These are phyloP conservation scores for Poronia punctata DNA, from an alignment of 495 filamentous ascomycete genomes.

Conservation along the genomic window DNA sequence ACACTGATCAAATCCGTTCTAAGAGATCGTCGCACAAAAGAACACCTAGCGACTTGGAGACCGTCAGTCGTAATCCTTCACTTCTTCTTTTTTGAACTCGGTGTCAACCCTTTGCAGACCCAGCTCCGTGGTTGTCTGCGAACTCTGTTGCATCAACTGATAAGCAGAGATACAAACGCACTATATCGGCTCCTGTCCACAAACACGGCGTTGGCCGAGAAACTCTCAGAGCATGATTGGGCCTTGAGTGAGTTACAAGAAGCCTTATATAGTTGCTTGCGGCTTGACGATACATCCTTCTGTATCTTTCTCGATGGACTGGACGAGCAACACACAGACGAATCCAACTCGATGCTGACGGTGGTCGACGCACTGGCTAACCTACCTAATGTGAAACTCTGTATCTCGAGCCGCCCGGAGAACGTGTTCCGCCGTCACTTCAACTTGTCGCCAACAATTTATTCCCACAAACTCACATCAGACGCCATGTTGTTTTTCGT, in stretches of 20 bases:
- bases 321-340: conserved; percentile 12
- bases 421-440: conserved; percentile 5
- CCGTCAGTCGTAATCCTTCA: conserved; percentile 10
- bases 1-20: conserved; percentile 36
- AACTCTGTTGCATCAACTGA: conserved; percentile 24
- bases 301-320: conserved; percentile 20
- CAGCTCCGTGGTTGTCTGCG: conserved; percentile 24
- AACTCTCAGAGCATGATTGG: conserved; percentile 10
- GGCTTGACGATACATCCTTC: conserved; percentile 3
- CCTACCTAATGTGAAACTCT: conserved; percentile 8
- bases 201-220: background rate
- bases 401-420: conserved; percentile 15
- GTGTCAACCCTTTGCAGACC: conserved; percentile 17
- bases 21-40: background rate
- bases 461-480: conserved; percentile 26
- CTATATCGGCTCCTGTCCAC: conserved; percentile 7
- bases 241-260: conserved; percentile 7
- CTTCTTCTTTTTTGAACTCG: conserved; percentile 26
- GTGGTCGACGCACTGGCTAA: conserved; percentile 1
- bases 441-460: conserved; percentile 7
- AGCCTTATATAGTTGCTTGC: background rate
- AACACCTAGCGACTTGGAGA: background rate
- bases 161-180: conserved; percentile 5
- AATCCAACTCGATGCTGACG: conserved; percentile 1
- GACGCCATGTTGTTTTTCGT: conserved; percentile 28